Percentiles rank a stretch among this genome's conserved stretches.
phyloP scores from a whole-genome alignment of 1,284 basidiomycete genomes.

The Moesziomyces antarcticus region DNA sequence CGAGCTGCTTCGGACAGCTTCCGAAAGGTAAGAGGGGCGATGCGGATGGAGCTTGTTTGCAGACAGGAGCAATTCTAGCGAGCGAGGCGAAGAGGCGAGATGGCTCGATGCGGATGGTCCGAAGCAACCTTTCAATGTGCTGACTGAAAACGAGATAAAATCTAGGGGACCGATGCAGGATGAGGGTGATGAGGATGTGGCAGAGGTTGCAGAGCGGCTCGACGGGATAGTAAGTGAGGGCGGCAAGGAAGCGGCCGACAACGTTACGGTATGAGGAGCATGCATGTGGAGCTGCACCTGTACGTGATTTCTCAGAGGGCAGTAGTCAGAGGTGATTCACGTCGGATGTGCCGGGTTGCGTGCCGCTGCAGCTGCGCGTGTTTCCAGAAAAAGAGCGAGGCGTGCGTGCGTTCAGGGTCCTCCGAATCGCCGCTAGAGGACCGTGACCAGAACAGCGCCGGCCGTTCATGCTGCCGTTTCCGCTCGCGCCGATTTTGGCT shows the following conservation, averaged over 20 bases:
- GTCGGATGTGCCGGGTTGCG: no score
- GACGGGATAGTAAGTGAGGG: background rate
- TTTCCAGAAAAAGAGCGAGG: background rate
- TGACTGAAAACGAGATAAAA: background rate
- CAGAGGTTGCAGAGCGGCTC: background rate
- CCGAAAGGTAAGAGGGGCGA: background rate
- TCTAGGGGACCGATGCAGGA: background rate
- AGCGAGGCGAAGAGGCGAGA: background rate
- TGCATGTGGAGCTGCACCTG: background rate
- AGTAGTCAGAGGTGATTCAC: background rate
- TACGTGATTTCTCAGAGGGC: slow-evolving; percentile 1
- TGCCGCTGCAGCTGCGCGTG: background rate
- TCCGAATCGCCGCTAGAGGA: no score
- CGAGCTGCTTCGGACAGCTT: background rate
- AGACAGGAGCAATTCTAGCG: background rate
- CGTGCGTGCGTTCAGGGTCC: background rate
- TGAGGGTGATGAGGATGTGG: background rate
- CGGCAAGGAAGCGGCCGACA: background rate
- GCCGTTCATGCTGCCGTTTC: no score
- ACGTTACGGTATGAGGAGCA: background rate
- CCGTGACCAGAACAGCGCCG: no score
- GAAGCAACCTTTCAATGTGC: background rate
- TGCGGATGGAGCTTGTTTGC: background rate
- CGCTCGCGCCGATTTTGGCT: no score
- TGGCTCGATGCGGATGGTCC: background rate